Conservation (phyloP, 106 monocot species). For the Acorus calamus region DNA sequence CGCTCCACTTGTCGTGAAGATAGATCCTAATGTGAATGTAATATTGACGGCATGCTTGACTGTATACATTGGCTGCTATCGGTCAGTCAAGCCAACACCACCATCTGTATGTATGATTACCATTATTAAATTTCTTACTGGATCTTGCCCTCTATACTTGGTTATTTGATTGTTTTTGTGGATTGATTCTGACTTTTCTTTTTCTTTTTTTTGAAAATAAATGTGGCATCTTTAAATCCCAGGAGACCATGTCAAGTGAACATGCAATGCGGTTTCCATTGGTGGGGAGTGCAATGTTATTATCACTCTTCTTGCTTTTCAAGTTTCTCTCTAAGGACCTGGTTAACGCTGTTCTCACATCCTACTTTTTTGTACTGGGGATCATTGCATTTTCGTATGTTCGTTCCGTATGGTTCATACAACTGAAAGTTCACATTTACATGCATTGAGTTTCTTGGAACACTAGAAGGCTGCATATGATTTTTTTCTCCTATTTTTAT, state of each 20-base stretch:
- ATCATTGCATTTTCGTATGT: slow-evolving; percentile 76
- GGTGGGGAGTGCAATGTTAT: slow-evolving; percentile 93
- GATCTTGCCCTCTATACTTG: not conserved
- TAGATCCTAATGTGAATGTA: slow-evolving; percentile 89
- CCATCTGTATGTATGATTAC: slow-evolving; percentile 46
- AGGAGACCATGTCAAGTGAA: slow-evolving; percentile 97
- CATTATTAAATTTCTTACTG: not conserved
- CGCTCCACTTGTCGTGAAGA: slow-evolving; percentile 64
- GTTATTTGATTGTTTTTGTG: too few relatives aligned
- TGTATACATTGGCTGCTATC: slow-evolving; percentile 92
- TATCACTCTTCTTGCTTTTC: slow-evolving; percentile 87
- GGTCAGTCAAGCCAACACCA: slow-evolving; percentile 88
- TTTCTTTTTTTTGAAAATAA: not conserved
- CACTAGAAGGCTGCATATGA: too few relatives aligned
- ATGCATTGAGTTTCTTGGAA: too few relatives aligned
- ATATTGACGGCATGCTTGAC: slow-evolving; percentile 88
- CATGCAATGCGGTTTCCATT: slow-evolving; percentile 99
- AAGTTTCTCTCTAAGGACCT: slow-evolving; percentile 95
- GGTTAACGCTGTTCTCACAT: slow-evolving; percentile 93
- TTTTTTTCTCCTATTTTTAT: too few relatives aligned
- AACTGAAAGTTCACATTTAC: too few relatives aligned
- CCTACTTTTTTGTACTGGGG: slow-evolving; percentile 95
- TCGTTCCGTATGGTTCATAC: not conserved
- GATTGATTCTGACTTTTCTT: not conserved
- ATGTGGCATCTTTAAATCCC: slow-evolving; percentile 13